Evolutionary conservation across 1,284 basidiomycete species (phyloP).

Genomic region (Melampsora americana): DNA sequence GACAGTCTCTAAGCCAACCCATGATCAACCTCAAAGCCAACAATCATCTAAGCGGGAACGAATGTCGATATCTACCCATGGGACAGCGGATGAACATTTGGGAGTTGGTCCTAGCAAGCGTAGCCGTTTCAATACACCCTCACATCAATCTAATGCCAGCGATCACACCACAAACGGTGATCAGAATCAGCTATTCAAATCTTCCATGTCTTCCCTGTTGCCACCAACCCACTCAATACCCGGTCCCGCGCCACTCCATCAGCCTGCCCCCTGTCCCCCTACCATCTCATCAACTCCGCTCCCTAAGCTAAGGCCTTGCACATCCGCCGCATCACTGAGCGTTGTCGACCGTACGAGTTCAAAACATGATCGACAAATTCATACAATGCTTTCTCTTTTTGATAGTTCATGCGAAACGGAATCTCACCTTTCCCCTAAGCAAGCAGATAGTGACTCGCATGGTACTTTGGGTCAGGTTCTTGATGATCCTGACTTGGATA

Average conservation of each 20-base stretch:
- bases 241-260: conserved; percentile 5
- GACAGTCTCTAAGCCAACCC: not conserved
- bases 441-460: conserved; percentile 10
- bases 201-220: not conserved
- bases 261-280: not conserved
- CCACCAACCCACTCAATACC: not conserved
- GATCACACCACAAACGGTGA: conserved; percentile 14
- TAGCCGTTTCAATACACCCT: conserved; percentile 18
- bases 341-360: conserved; percentile 5
- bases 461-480: conserved; percentile 21
- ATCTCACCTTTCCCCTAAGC: not conserved
- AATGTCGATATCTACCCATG: not conserved
- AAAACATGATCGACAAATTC: conserved; percentile 33
- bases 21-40: too few relatives aligned
- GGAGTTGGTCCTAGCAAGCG: conserved; percentile 37
- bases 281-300: not conserved
- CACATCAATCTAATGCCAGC: conserved; percentile 22
- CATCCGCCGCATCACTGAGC: not conserved
- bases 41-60: conserved; percentile 10
- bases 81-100: conserved; percentile 11
- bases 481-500: conserved; percentile 58
- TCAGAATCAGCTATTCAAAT: not conserved
- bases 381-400: conserved; percentile 28
- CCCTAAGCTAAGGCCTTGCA: not conserved
- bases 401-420: conserved; percentile 6